Percentiles rank a stretch among this genome's conserved stretches.
phyloP scores from a whole-genome alignment of 352 stramenopile genomes.

The Globisporangium nodosum region DNA sequence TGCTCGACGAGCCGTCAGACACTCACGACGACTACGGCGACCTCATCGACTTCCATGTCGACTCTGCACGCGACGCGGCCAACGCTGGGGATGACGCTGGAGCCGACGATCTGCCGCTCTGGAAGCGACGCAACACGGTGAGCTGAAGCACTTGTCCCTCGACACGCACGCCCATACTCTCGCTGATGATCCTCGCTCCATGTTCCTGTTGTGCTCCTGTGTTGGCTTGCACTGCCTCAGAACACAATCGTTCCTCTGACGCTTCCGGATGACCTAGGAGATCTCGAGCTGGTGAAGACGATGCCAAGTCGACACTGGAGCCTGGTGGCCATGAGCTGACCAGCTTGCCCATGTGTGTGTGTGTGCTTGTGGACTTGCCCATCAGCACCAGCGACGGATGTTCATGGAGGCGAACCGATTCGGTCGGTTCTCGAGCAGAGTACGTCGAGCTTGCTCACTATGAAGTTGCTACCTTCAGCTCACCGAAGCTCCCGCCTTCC shows the following conservation, averaged over 20 bases:
- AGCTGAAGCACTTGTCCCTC: neutral
- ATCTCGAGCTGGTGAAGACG: conserved; percentile 48
- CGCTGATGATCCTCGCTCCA: neutral
- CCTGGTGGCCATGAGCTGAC: neutral
- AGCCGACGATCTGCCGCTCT: conserved; percentile 25
- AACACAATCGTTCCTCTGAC: conserved; percentile 33
- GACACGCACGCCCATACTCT: neutral
- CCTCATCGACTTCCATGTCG: conserved; percentile 63
- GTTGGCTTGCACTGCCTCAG: conserved; percentile 8
- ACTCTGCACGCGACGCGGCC: conserved; percentile 43
- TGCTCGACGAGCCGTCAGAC: conserved; percentile 48
- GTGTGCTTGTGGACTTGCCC: neutral
- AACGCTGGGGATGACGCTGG: conserved; percentile 6
- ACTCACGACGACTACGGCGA: conserved; percentile 50
- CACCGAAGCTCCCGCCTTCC: neutral
- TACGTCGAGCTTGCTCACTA: conserved; percentile 11
- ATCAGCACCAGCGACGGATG: conserved; percentile 50
- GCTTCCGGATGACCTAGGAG: conserved; percentile 32
- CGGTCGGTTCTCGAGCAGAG: conserved; percentile 33
- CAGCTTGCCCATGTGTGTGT: neutral
- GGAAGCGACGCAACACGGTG: conserved; percentile 45
- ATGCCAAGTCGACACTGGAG: neutral
- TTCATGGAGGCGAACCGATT: conserved; percentile 62
- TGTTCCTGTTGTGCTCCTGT: neutral
- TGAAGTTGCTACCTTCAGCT: neutral